Percentiles rank a stretch among this genome's conserved stretches.
These are phyloP conservation scores for Priceomyces haplophilus DNA, from an alignment of 805 yeast species.

Conservation along the genomic window DNA sequence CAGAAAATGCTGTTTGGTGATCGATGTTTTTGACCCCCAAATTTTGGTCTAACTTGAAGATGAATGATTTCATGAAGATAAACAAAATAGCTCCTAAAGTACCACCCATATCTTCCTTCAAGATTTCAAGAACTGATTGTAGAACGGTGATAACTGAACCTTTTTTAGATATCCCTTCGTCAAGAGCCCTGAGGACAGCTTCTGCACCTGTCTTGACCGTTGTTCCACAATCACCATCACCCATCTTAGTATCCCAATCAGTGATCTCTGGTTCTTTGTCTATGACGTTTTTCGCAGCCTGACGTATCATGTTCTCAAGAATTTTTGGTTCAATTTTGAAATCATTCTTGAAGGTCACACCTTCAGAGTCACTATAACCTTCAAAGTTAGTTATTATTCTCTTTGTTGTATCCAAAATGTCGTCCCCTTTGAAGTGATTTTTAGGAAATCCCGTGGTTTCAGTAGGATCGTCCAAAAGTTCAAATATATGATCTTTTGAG, in stretches of 20 bases:
- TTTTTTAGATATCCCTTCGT: conserved; percentile 15
- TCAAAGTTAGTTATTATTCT: conserved; percentile 25
- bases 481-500: conserved; percentile 19
- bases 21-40: not conserved
- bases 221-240: conserved; percentile 45
- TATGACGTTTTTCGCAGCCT: conserved; percentile 28
- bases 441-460: conserved; percentile 25
- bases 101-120: conserved; percentile 39
- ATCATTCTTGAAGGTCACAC: conserved; percentile 3
- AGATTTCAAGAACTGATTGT: conserved; percentile 22
- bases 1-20: not conserved
- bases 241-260: conserved; percentile 41
- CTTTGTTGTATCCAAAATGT: conserved; percentile 15
- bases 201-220: conserved; percentile 33
- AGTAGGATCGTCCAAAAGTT: conserved; percentile 29
- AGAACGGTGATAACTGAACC: conserved; percentile 25
- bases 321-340: conserved; percentile 19
- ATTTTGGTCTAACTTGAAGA: conserved; percentile 15
- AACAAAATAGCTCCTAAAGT: conserved; percentile 36
- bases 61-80: conserved; percentile 26
- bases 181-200: conserved; percentile 21
- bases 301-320: conserved; percentile 15
- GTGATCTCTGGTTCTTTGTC: conserved; percentile 34
- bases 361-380: conserved; percentile 19
- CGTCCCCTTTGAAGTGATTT: conserved; percentile 10